Percentiles rank a stretch among this genome's conserved stretches.
Conservation (phyloP, 2,329 filamentous ascomycete genomes). For the Aspergillus fijiensis region DNA sequence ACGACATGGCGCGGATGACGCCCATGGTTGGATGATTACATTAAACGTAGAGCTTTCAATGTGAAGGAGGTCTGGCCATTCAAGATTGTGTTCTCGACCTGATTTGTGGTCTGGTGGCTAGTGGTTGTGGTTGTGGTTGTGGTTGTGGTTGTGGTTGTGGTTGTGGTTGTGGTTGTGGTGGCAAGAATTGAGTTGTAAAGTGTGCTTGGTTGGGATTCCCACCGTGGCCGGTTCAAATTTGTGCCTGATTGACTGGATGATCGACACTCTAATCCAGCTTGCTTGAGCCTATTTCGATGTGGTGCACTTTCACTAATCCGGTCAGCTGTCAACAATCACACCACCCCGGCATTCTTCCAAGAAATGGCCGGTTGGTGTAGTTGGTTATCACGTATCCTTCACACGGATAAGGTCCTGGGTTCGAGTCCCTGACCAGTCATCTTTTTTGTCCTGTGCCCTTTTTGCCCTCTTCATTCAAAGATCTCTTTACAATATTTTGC, state of each 20-base stretch:
- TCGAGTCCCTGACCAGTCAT: constrained; percentile 2
- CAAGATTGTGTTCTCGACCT: no score
- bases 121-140: neutral
- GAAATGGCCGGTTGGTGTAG: constrained; percentile 13
- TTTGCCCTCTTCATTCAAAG: neutral
- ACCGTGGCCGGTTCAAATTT: neutral
- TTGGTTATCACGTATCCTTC: constrained; percentile 33
- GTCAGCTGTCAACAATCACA: neutral
- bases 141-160: neutral
- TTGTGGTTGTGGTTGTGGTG: neutral
- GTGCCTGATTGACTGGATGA: neutral
- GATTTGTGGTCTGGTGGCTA: no score
- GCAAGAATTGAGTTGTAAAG: neutral
- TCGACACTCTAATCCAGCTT: neutral
- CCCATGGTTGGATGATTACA: neutral
- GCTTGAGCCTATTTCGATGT: neutral
- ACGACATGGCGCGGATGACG: neutral
- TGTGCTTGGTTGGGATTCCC: neutral
- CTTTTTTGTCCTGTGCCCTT: neutral
- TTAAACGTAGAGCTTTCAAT: neutral
- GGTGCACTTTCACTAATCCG: neutral
- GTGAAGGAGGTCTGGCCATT: neutral
- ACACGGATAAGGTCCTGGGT: constrained; percentile 4
- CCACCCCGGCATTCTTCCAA: neutral
- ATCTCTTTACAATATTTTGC: neutral